phyloP scores from a whole-genome alignment of 345 rosid species.

The Melastoma malabathricum region DNA sequence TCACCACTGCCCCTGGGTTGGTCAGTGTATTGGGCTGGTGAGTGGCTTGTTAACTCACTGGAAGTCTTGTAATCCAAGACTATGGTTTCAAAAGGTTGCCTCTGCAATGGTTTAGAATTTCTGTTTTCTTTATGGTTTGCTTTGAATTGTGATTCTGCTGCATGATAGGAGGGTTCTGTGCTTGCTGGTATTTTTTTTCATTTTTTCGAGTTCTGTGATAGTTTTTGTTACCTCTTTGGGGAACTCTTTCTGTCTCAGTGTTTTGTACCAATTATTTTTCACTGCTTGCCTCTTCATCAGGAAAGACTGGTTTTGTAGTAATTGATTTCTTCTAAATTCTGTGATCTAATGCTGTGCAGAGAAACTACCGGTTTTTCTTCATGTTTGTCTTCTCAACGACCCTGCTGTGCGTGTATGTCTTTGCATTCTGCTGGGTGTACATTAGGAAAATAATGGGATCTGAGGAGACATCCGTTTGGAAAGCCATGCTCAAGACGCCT shows the following conservation, averaged over 20 bases:
- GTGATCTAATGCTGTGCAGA: slow-evolving; percentile 33
- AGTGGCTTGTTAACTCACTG: slow-evolving; percentile 22
- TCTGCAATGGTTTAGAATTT: too few species aligned
- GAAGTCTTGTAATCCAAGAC: slow-evolving; percentile 54
- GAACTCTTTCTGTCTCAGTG: too few species aligned
- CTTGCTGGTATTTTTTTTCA: too few species aligned
- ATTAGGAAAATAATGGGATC: slow-evolving; percentile 59
- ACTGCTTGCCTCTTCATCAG: slow-evolving; percentile 82
- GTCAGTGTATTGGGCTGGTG: slow-evolving; percentile 97
- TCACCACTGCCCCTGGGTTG: slow-evolving; percentile 99
- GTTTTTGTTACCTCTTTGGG: too few species aligned
- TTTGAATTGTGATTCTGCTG: too few species aligned
- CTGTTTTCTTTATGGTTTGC: too few species aligned
- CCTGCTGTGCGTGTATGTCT: slow-evolving; percentile 74
- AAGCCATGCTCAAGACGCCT: slow-evolving; percentile 54
- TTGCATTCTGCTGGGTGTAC: slow-evolving; percentile 93
- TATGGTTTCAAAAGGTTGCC: too few species aligned
- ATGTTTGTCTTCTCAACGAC: slow-evolving; percentile 84
- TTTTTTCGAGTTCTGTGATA: too few species aligned
- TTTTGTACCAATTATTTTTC: too few species aligned
- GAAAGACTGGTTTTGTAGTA: too few species aligned
- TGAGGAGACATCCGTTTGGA: slow-evolving; percentile 53
- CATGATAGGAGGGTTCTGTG: too few species aligned
- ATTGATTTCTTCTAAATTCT: too few species aligned
- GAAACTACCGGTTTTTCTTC: slow-evolving; percentile 96